phyloP scores from a whole-genome alignment of 495 filamentous ascomycete species.

The Aspergillus sparsus region DNA sequence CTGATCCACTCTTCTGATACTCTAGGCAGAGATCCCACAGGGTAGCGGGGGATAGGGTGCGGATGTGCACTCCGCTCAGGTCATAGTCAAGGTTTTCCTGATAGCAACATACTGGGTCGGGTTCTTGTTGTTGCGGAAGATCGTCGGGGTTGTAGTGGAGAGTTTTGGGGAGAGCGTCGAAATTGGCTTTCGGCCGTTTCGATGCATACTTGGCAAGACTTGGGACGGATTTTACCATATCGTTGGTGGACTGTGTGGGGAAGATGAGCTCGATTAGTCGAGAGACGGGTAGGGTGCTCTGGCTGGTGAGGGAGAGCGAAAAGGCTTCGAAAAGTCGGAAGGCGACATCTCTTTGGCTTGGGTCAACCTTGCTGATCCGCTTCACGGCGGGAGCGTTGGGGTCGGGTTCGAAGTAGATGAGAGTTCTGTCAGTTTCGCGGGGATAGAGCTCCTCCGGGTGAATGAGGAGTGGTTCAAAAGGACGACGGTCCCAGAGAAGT shows the following conservation, averaged over 20 bases:
- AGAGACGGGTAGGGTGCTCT: slow-evolving; percentile 24
- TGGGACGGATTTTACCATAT: slow-evolving; percentile 37
- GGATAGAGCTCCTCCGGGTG: slow-evolving; percentile 59
- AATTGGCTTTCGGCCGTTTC: slow-evolving; percentile 36
- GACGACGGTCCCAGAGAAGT: slow-evolving; percentile 65
- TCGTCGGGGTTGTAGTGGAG: slow-evolving; percentile 14
- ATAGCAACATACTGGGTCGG: slow-evolving; percentile 29
- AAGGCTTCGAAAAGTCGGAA: slow-evolving; percentile 30
- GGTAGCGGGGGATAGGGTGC: slow-evolving; percentile 20
- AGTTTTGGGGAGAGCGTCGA: slow-evolving; percentile 26
- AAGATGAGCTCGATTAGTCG: slow-evolving; percentile 33
- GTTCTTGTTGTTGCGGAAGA: neutral
- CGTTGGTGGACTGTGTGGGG: slow-evolving; percentile 28
- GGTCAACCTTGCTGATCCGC: slow-evolving; percentile 21
- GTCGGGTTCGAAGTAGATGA: slow-evolving; percentile 45
- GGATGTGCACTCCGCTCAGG: slow-evolving; percentile 31
- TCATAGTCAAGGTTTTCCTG: slow-evolving; percentile 45
- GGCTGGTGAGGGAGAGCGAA: slow-evolving; percentile 26
- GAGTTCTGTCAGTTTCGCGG: slow-evolving; percentile 19
- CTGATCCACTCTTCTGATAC: slow-evolving; percentile 28
- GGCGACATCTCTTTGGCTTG: slow-evolving; percentile 13
- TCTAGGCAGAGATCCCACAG: slow-evolving; percentile 40
- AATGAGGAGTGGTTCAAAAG: slow-evolving; percentile 56
- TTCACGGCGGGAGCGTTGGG: slow-evolving; percentile 22
- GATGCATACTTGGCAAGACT: slow-evolving; percentile 31